Percentiles rank a stretch among this genome's conserved stretches.
These are phyloP conservation scores for Coffea humblotiana DNA, from an alignment of 305 asterid genomes.

Conservation along the genomic window DNA sequence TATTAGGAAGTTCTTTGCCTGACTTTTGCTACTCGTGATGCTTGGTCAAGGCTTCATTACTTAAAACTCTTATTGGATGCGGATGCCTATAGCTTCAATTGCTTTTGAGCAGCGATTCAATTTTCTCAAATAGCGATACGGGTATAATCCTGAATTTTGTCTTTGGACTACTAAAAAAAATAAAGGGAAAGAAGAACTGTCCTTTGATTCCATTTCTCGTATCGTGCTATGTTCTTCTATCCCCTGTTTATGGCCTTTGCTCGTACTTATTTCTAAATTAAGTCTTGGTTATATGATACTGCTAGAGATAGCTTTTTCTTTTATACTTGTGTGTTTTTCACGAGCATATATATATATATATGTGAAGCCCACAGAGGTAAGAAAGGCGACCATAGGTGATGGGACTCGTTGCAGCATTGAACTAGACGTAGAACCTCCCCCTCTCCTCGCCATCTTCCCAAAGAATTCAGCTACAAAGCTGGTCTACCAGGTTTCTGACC, in stretches of 20 bases:
- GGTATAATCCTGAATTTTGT: not conserved
- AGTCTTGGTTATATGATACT: not conserved
- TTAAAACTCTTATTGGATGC: not conserved
- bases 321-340: not conserved
- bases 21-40: conserved; percentile 2
- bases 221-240: not conserved
- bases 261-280: not conserved
- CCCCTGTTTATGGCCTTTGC: not conserved
- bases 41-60: not conserved
- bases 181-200: not conserved
- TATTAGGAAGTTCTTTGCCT: not conserved
- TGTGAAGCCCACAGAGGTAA: not conserved
- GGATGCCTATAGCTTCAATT: not conserved
- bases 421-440: not conserved
- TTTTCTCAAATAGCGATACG: not conserved
- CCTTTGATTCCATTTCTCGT: not conserved
- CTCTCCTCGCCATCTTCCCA: not conserved
- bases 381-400: not conserved
- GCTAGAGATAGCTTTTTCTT: not conserved
- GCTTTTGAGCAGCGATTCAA: not conserved
- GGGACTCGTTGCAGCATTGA: not conserved
- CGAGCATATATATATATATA: not conserved
- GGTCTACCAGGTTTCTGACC: not conserved
- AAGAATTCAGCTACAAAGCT: not conserved
- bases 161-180: not conserved